Base-by-base conservation (phyloP, 1,284 basidiomycete genomes). In the Trametes pubescens region DNA sequence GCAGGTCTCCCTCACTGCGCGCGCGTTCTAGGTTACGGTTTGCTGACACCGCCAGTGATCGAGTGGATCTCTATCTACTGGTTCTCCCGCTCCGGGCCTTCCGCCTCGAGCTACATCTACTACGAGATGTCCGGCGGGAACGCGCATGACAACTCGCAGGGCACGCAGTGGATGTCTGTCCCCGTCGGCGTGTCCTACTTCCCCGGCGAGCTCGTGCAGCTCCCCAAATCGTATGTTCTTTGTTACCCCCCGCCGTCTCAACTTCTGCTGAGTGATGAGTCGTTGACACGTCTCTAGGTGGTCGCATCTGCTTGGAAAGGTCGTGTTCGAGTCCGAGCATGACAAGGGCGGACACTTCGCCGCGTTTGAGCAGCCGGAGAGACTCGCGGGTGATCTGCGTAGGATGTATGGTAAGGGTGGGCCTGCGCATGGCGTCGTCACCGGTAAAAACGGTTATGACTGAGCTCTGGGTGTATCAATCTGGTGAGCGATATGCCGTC, bases 41-140 rank as follows among this genome's bases (percentile, higher is more conserved):
- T 9, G 37, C 34, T 13, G 11, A 7, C 21, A 38, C n/a, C 8
- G 32, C 14, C 37, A 87, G 86, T 86, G 0, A 69, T 88, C 21
- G 85, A 81, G 0, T 88, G 86, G 86, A 71, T 87, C 10, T 87
- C 86, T 0, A 76, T 87, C 29, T 86, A 85, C 67, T 84, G 81
- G 79, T 87, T 88, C 73, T 87, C 86, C 1, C 78, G 80, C 18
- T 77, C 81, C 0, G 84, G 86, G 0, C 86, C 86, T 0, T 77
- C 83, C 0, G 83, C 86, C 0, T 82, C 85, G 0, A 3, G 82
- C 11, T 77, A 84, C 1, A 85, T 87, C 32, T 87, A 88, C 71
- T 85, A 81, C 62, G 85, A 85, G 68, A 54, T 67, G 24, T 43
- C 18, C 6, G 43, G 59, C 1, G 48, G 59, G 2, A 48, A 47